Conservation (phyloP, 164 flowering plant species). For the Tinospora cordifolia region DNA sequence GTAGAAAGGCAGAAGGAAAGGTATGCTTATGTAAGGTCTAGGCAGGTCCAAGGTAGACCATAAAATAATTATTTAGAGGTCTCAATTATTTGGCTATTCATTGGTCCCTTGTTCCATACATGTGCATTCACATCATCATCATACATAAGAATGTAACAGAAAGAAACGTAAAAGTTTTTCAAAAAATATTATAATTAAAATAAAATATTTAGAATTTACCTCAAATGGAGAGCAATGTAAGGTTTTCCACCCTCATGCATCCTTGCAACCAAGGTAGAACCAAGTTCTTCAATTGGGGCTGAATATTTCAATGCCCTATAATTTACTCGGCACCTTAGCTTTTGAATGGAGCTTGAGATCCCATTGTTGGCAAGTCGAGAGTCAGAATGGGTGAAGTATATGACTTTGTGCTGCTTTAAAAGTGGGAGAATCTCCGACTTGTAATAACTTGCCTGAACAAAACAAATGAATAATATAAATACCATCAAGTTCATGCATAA, state of each 20-base stretch:
- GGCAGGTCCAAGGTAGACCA: too few species aligned
- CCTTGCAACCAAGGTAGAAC: conserved; percentile 68
- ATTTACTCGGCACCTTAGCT: conserved; percentile 87
- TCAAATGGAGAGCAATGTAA: conserved; percentile 88
- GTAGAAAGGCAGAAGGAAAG: too few species aligned
- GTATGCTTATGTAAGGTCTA: too few species aligned
- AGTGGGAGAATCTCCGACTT: conserved; percentile 76
- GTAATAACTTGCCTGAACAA: conserved; percentile 71
- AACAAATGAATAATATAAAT: neutral
- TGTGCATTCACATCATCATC: neutral
- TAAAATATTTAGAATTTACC: conserved; percentile 31
- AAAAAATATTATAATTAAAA: neutral
- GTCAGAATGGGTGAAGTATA: conserved; percentile 92
- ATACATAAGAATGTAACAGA: neutral
- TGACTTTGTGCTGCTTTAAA: conserved; percentile 78
- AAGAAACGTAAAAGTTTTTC: neutral
- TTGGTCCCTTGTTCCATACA: too few species aligned
- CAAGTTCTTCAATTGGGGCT: conserved; percentile 74
- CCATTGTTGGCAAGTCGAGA: conserved; percentile 92
- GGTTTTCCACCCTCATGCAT: conserved; percentile 59
- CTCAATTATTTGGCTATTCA: too few species aligned
- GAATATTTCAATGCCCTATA: conserved; percentile 84
- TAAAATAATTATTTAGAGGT: too few species aligned
- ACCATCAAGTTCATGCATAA: neutral
- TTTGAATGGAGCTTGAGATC: conserved; percentile 67